Percentiles rank a stretch among this genome's conserved stretches.
Evolutionary conservation across 495 filamentous ascomycete genomes (phyloP).

Genomic region (Cudoniella acicularis): DNA sequence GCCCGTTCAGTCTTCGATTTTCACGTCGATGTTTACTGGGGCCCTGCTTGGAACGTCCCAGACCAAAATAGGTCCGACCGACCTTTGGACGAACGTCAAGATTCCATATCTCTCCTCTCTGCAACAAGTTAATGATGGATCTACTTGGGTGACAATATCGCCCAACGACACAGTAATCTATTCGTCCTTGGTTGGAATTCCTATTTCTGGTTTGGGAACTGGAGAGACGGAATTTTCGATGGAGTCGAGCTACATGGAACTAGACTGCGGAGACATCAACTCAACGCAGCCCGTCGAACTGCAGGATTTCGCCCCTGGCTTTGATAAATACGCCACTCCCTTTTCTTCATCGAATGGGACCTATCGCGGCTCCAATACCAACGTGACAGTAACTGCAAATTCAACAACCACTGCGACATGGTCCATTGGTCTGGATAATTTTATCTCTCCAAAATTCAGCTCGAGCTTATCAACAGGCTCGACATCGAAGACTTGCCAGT

Average conservation of each 20-base stretch:
- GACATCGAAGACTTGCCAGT: not conserved
- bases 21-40: not conserved
- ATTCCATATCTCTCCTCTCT: slow-evolving; percentile 5
- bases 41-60: not conserved
- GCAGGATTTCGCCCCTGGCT: not conserved
- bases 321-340: not conserved
- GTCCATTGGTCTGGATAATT: not conserved
- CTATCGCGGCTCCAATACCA: not conserved
- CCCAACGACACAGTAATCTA: not conserved
- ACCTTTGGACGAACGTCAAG: slow-evolving; percentile 10
- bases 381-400: not conserved
- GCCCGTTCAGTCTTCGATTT: not conserved
- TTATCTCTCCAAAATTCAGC: not conserved
- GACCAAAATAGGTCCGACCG: not conserved
- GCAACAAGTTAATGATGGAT: not conserved
- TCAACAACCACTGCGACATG: not conserved
- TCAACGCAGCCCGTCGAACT: not conserved
- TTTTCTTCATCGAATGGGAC: not conserved
- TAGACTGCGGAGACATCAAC: not conserved
- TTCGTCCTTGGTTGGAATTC: slow-evolving; percentile 4
- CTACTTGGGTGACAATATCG: not conserved
- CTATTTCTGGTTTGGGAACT: not conserved
- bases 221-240: not conserved
- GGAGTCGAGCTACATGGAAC: slow-evolving; percentile 3
- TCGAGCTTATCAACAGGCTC: not conserved